Conservation (phyloP, 2,329 filamentous ascomycete genomes). For the Clarireedia paspali region DNA sequence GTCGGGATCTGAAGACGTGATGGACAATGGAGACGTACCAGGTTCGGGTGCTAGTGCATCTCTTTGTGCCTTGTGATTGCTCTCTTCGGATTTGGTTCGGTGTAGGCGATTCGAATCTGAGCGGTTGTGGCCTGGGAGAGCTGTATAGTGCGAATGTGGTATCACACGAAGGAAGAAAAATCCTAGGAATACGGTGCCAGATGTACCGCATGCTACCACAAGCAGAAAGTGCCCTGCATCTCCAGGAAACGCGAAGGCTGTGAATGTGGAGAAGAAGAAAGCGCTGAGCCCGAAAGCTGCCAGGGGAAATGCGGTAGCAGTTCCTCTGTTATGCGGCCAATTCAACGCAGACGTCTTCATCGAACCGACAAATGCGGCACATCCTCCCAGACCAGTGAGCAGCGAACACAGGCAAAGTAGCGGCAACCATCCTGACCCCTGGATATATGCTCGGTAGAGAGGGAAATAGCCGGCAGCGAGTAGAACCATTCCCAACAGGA, state of each 20-base stretch:
- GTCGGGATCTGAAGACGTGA: constrained; percentile 27
- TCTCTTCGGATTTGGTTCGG: constrained; percentile 39
- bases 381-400: constrained; percentile 80
- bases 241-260: constrained; percentile 70
- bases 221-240: constrained; percentile 76
- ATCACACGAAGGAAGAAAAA: constrained; percentile 81
- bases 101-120: constrained; percentile 32
- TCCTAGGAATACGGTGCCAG: constrained; percentile 62
- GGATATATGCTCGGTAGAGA: constrained; percentile 70
- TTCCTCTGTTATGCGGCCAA: constrained; percentile 85
- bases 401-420: constrained; percentile 76
- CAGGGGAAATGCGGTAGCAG: constrained; percentile 87
- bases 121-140: constrained; percentile 32
- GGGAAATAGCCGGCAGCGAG: constrained; percentile 80
- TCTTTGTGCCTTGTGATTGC: constrained; percentile 32
- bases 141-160: constrained; percentile 42
- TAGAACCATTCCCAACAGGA: constrained; percentile 64
- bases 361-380: constrained; percentile 80
- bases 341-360: constrained; percentile 85
- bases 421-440: constrained; percentile 50
- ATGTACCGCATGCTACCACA: constrained; percentile 73
- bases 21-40: constrained; percentile 49
- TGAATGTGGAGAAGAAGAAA: constrained; percentile 86
- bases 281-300: constrained; percentile 92
- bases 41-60: constrained; percentile 42